phyloP scores from a whole-genome alignment of 2,329 filamentous ascomycete species.

The Neofusicoccum sp. region DNA sequence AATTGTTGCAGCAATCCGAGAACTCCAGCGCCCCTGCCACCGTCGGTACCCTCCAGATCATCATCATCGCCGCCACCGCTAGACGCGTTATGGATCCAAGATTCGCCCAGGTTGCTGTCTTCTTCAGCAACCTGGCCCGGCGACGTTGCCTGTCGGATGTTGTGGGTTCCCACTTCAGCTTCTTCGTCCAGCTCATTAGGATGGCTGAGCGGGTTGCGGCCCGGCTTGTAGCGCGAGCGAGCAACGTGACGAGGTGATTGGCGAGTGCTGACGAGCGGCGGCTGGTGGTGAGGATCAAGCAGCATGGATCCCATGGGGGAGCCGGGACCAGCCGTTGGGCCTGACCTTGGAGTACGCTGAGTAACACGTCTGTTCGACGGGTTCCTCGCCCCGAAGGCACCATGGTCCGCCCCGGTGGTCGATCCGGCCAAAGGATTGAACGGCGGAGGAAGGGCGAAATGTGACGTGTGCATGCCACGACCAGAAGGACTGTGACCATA shows the following conservation, averaged over 20 bases:
- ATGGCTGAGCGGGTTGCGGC: slow-evolving; percentile 28
- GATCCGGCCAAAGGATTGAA: slow-evolving; percentile 15
- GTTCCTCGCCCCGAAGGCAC: not conserved
- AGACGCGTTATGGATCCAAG: slow-evolving; percentile 52
- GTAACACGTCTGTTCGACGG: not conserved
- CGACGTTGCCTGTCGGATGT: slow-evolving; percentile 22
- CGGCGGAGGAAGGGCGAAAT: slow-evolving; percentile 15
- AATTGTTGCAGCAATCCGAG: slow-evolving; percentile 69
- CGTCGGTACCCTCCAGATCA: slow-evolving; percentile 44
- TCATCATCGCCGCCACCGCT: slow-evolving; percentile 49
- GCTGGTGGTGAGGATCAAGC: slow-evolving; percentile 76
- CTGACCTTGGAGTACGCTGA: slow-evolving; percentile 26
- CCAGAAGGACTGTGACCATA: slow-evolving; percentile 53
- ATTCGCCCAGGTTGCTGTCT: slow-evolving; percentile 64
- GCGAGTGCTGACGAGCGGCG: slow-evolving; percentile 52
- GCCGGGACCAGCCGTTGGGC: slow-evolving; percentile 28
- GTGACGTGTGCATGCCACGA: not conserved
- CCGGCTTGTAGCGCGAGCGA: slow-evolving; percentile 49
- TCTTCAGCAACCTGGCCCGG: slow-evolving; percentile 52
- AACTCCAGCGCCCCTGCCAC: slow-evolving; percentile 57
- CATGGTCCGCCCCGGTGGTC: slow-evolving; percentile 1
- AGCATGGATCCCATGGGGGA: slow-evolving; percentile 74
- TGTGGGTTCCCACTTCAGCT: not conserved
- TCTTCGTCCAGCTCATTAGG: slow-evolving; percentile 26
- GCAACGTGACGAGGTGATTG: slow-evolving; percentile 51